Evolutionary conservation across 768 basidiomycete species (phyloP).

Genomic region (Daedaleopsis nitida): DNA sequence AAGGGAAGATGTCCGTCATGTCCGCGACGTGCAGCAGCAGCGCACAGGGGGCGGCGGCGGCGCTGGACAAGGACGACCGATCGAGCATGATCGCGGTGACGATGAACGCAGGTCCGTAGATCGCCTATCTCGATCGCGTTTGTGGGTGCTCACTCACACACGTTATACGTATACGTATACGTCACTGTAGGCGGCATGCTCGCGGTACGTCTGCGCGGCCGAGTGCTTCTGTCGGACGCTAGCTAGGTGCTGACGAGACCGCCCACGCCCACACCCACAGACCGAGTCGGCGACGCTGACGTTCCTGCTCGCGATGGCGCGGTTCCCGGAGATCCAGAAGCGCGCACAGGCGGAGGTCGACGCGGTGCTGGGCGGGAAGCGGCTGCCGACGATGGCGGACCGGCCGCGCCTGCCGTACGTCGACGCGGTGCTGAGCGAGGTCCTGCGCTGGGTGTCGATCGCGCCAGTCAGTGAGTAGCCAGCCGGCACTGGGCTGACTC

Average conservation of each 20-base stretch:
- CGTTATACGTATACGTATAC: not conserved
- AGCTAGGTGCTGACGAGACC: not conserved
- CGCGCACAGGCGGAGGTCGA: conserved; percentile 26
- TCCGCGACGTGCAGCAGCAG: conserved; percentile 1
- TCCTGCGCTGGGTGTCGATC: conserved; percentile 26
- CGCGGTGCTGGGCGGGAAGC: conserved; percentile 1
- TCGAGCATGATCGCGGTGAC: conserved; percentile 23
- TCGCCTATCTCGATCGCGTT: not conserved
- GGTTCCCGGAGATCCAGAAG: conserved; percentile 21
- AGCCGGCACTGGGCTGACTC: not conserved
- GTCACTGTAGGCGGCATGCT: conserved; percentile 15
- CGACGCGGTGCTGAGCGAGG: conserved; percentile 21
- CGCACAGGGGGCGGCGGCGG: conserved; percentile 1
- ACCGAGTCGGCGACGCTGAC: conserved; percentile 21
- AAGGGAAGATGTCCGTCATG: conserved; percentile 17
- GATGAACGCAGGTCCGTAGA: conserved; percentile 20
- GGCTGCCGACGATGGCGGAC: conserved; percentile 23
- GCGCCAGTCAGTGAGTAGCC: conserved; percentile 19
- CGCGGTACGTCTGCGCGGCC: conserved; percentile 8
- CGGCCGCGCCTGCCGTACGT: conserved; percentile 20
- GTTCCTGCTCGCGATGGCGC: conserved; percentile 24
- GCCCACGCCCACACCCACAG: conserved; percentile 3
- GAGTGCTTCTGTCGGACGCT: not conserved
- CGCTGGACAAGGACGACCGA: conserved; percentile 15
- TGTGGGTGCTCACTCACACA: not conserved